Evolutionary conservation across 75 land plant genomes (phyloP).

Genomic region (Isoetes taiwanensis): DNA sequence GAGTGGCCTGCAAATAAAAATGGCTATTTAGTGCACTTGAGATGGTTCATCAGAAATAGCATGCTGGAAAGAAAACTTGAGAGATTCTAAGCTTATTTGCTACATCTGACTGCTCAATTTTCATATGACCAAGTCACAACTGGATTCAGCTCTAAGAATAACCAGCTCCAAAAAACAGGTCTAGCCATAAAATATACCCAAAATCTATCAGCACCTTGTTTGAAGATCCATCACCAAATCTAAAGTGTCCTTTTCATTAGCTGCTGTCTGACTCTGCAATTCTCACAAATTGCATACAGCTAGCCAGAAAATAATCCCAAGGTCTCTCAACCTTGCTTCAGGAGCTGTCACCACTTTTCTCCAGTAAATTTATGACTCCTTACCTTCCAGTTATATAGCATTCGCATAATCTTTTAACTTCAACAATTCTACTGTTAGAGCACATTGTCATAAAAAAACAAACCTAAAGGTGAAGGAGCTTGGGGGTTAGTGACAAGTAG

Average conservation of each 20-base stretch:
- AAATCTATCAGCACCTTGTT: too few species aligned
- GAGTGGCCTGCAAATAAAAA: constrained; percentile 57
- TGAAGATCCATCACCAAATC: too few species aligned
- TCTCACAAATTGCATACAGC: too few species aligned
- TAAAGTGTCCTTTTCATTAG: too few species aligned
- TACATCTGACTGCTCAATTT: not conserved
- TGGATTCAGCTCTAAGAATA: not conserved
- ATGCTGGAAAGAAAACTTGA: not conserved
- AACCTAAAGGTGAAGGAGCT: constrained; percentile 2
- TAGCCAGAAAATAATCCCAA: not conserved
- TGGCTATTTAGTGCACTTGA: not conserved
- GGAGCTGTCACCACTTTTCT: too few species aligned
- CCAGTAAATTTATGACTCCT: too few species aligned
- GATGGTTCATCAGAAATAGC: not conserved
- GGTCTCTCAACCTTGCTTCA: not conserved
- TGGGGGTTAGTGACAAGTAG: constrained; percentile 31
- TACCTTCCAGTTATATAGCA: too few species aligned
- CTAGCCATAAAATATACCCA: not conserved
- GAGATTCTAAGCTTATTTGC: not conserved
- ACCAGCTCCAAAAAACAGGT: not conserved
- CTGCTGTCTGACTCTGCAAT: too few species aligned
- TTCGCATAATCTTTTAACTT: too few species aligned
- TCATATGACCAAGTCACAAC: not conserved
- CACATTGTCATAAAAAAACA: not conserved
- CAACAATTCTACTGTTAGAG: not conserved